Percentiles rank a stretch among this genome's conserved stretches.
phyloP scores from a whole-genome alignment of 768 basidiomycete genomes.

The Boletus rufocinnamomeus region DNA sequence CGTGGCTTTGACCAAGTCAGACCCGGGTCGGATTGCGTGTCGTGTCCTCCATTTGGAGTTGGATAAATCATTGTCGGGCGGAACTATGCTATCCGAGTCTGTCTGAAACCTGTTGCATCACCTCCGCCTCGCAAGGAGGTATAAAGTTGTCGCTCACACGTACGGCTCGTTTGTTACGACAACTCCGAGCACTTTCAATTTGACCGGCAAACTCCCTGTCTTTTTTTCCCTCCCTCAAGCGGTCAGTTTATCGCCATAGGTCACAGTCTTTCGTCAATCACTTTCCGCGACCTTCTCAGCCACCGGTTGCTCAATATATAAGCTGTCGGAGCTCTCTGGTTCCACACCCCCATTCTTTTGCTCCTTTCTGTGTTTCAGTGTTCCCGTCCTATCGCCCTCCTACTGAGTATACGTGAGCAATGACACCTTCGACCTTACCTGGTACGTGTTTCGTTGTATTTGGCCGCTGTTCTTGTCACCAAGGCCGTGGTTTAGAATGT shows the following conservation, averaged over 20 bases:
- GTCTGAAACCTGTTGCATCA: slow-evolving; percentile 5
- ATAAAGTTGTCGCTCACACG: slow-evolving; percentile 10
- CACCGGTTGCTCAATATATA: slow-evolving; percentile 28
- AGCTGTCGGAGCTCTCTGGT: background rate
- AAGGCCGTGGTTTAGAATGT: slow-evolving; percentile 53
- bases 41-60: background rate
- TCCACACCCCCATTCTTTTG: background rate
- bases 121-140: background rate
- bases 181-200: slow-evolving; percentile 7
- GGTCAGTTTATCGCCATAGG: slow-evolving; percentile 4
- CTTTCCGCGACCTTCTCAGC: slow-evolving; percentile 24
- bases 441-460: slow-evolving; percentile 21
- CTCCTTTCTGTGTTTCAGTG: background rate
- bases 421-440: slow-evolving; percentile 29
- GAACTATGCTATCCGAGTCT: slow-evolving; percentile 2
- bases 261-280: slow-evolving; percentile 3
- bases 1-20: background rate
- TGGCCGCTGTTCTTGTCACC: background rate
- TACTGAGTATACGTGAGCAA: slow-evolving; percentile 15
- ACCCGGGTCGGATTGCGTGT: background rate
- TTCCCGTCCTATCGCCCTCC: background rate
- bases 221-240: background rate
- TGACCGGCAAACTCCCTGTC: background rate
- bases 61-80: background rate
- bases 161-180: slow-evolving; percentile 15